These are phyloP conservation scores for Magnolia sinica DNA, from an alignment of 164 flowering plant species.

Conservation along the genomic window DNA sequence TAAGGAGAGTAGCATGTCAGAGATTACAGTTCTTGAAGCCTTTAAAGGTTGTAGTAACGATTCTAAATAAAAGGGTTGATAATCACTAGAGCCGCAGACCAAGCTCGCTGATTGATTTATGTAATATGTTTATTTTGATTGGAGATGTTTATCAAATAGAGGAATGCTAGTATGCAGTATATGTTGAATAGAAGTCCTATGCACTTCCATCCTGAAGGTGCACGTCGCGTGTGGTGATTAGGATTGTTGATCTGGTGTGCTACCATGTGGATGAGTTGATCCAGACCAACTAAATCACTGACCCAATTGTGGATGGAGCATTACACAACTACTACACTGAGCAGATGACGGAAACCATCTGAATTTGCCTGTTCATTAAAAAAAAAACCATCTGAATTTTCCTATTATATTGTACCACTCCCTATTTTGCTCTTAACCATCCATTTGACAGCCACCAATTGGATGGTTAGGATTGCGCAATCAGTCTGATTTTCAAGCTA, in stretches of 20 bases:
- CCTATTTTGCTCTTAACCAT: too few relatives aligned
- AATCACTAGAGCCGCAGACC: not conserved
- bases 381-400: too few relatives aligned
- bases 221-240: too few relatives aligned
- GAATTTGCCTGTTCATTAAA: not conserved
- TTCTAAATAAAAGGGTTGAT: not conserved
- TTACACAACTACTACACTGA: not conserved
- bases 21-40: not conserved
- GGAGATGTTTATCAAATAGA: slow-evolving; percentile 1
- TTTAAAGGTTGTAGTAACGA: not conserved
- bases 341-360: not conserved
- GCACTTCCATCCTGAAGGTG: not conserved
- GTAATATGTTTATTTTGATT: not conserved
- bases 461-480: too few relatives aligned
- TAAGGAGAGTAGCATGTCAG: not conserved
- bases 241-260: too few relatives aligned
- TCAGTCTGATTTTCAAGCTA: too few relatives aligned
- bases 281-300: not conserved
- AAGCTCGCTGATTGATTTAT: not conserved
- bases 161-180: not conserved
- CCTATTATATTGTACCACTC: too few relatives aligned
- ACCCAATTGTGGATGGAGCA: not conserved
- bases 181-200: not conserved
- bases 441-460: too few relatives aligned
- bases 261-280: not conserved